phyloP scores from a whole-genome alignment of 176 grass and related monocot species.

The Aegilops longissima region DNA sequence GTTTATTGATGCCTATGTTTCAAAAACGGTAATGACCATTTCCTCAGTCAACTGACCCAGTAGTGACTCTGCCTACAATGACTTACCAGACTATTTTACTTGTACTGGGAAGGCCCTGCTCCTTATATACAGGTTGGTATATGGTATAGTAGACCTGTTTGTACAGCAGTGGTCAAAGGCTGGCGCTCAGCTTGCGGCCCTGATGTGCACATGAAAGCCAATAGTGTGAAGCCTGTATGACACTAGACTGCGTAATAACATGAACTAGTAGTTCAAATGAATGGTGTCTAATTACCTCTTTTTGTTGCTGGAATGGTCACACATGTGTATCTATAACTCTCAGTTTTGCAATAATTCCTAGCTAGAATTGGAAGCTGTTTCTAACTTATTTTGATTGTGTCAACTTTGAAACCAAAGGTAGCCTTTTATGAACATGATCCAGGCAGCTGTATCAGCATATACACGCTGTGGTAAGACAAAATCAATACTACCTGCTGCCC shows the following conservation, averaged over 20 bases:
- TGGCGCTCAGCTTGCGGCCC: not conserved
- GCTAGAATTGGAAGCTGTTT: not conserved
- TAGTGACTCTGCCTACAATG: not conserved
- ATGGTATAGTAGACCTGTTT: not conserved
- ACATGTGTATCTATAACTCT: not conserved
- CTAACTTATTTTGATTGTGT: not conserved
- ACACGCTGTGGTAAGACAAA: not conserved
- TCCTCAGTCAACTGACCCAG: not conserved
- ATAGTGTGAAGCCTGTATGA: not conserved
- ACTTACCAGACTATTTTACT: not conserved
- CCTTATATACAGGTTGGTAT: not conserved
- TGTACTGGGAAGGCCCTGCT: not conserved
- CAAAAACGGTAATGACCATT: not conserved
- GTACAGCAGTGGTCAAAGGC: not conserved
- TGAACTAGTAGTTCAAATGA: not conserved
- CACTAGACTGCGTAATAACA: not conserved
- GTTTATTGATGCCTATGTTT: not conserved
- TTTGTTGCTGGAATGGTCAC: not conserved
- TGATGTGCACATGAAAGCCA: not conserved
- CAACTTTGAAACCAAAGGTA: not conserved
- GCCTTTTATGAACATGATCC: not conserved
- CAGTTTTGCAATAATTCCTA: slow-evolving; percentile 5
- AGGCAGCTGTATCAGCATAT: not conserved
- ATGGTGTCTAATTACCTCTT: not conserved
- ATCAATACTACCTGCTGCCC: not conserved